Evolutionary conservation across 1,284 basidiomycete genomes (phyloP).

Genomic region (Ceratorhiza oryzae-sativae): DNA sequence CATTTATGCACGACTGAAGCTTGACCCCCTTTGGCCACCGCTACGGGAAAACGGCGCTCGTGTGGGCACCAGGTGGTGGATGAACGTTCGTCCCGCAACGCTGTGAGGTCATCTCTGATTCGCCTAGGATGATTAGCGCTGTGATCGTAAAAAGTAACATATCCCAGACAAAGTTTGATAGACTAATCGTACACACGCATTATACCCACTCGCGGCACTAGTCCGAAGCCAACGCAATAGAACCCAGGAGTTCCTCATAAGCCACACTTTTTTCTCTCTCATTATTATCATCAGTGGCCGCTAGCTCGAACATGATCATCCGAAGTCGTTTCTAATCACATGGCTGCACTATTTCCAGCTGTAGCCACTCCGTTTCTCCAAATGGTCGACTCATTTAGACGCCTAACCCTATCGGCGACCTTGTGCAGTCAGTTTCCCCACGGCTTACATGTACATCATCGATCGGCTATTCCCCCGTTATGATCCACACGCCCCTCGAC

Average conservation of each 20-base stretch:
- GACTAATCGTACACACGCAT: background rate
- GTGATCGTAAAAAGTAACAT: background rate
- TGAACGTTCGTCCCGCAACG: background rate
- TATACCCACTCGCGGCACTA: background rate
- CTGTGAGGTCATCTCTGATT: conserved; percentile 7
- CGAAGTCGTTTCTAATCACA: background rate
- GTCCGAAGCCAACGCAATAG: background rate
- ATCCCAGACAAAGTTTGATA: conserved; percentile 10
- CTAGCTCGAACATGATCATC: background rate
- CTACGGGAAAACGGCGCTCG: conserved; percentile 29
- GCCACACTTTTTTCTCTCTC: background rate
- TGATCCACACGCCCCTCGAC: background rate
- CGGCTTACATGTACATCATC: background rate
- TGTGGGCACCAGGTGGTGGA: background rate
- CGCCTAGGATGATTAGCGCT: conserved; percentile 1
- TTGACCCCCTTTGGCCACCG: conserved; percentile 9
- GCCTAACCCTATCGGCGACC: background rate
- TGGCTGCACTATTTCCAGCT: background rate
- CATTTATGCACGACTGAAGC: conserved; percentile 35
- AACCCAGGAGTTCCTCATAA: background rate
- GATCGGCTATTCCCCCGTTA: background rate
- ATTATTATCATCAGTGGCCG: background rate
- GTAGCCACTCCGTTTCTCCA: conserved; percentile 6
- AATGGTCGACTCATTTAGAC: background rate
- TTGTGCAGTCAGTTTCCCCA: conserved; percentile 10